These are phyloP conservation scores for Clarireedia homoeocarpa DNA, from an alignment of 2,329 filamentous ascomycete genomes.

Conservation along the genomic window DNA sequence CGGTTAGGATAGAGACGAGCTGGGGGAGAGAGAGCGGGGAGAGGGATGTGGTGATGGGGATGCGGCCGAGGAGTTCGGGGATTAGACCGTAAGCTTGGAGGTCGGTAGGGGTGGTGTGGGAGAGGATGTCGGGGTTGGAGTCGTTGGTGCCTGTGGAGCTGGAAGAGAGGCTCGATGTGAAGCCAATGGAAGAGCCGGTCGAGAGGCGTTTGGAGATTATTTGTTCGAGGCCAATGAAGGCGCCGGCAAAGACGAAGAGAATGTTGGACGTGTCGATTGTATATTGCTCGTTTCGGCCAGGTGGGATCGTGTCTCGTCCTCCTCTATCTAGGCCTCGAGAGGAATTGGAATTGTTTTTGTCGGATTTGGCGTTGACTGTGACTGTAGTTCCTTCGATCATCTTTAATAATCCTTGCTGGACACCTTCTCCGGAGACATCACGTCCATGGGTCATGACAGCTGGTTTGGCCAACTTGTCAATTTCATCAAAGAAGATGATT, in stretches of 20 bases:
- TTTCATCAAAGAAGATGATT: conserved; percentile 92
- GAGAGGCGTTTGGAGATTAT: conserved; percentile 80
- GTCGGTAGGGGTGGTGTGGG: conserved; percentile 64
- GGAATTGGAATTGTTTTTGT: conserved; percentile 27
- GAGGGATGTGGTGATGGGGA: conserved; percentile 83
- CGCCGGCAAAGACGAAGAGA: conserved; percentile 92
- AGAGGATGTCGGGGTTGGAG: conserved; percentile 24
- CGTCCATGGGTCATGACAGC: conserved; percentile 72
- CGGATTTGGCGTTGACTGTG: conserved; percentile 81
- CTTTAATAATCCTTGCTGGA: conserved; percentile 91
- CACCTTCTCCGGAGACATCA: conserved; percentile 92
- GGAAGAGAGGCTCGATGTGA: conserved; percentile 71
- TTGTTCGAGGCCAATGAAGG: conserved; percentile 89
- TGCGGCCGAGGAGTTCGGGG: conserved; percentile 88
- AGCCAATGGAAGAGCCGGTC: conserved; percentile 76
- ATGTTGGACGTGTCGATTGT: conserved; percentile 92
- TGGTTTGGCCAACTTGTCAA: conserved; percentile 90
- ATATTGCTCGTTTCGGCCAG: conserved; percentile 39
- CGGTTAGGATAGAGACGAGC: conserved; percentile 81
- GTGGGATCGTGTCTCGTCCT: conserved; percentile 12
- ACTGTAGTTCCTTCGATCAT: conserved; percentile 94
- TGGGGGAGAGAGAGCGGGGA: conserved; percentile 60
- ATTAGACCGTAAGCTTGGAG: conserved; percentile 86
- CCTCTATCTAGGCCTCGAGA: conserved; percentile 16
- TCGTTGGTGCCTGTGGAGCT: conserved; percentile 12